Evolutionary conservation across 108 stramenopile species (phyloP).

Genomic region (Bacterosira constricta): DNA sequence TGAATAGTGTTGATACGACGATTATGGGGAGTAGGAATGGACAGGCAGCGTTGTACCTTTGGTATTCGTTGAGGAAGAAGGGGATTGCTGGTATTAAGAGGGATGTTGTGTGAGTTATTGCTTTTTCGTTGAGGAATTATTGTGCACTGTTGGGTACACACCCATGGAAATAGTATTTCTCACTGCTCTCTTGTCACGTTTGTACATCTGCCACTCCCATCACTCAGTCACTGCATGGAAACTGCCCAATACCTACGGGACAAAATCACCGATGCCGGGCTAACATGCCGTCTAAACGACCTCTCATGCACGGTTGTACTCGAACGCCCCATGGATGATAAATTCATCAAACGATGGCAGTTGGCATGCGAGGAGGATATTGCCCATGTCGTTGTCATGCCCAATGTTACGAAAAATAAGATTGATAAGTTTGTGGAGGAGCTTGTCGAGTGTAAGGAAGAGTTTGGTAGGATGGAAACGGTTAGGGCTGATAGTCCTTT

Average conservation of each 20-base stretch:
- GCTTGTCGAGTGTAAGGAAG: slow-evolving; percentile 58
- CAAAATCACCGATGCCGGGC: slow-evolving; percentile 63
- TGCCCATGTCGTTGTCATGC: slow-evolving; percentile 92
- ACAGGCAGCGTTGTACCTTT: slow-evolving; percentile 83
- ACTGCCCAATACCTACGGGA: slow-evolving; percentile 84
- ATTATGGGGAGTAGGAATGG: slow-evolving; percentile 86
- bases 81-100: slow-evolving; percentile 81
- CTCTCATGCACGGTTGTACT: slow-evolving; percentile 80
- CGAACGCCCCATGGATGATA: slow-evolving; percentile 82
- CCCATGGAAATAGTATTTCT: too few relatives aligned
- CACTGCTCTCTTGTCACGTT: neutral
- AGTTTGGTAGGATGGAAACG: slow-evolving; percentile 57
- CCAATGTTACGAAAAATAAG: slow-evolving; percentile 79
- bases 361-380: slow-evolving; percentile 91
- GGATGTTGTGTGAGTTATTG: slow-evolving; percentile 75
- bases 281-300: slow-evolving; percentile 82
- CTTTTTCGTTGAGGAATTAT: neutral
- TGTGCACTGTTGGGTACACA: too few relatives aligned
- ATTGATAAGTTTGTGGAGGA: slow-evolving; percentile 88
- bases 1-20: slow-evolving; percentile 85
- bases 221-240: slow-evolving; percentile 80
- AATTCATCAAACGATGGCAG: slow-evolving; percentile 84
- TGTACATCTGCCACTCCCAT: neutral
- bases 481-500: slow-evolving; percentile 57
- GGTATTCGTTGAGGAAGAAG: slow-evolving; percentile 91